phyloP scores from a whole-genome alignment of 2,329 filamentous ascomycete species.

The Pseudocercospora cruenta region DNA sequence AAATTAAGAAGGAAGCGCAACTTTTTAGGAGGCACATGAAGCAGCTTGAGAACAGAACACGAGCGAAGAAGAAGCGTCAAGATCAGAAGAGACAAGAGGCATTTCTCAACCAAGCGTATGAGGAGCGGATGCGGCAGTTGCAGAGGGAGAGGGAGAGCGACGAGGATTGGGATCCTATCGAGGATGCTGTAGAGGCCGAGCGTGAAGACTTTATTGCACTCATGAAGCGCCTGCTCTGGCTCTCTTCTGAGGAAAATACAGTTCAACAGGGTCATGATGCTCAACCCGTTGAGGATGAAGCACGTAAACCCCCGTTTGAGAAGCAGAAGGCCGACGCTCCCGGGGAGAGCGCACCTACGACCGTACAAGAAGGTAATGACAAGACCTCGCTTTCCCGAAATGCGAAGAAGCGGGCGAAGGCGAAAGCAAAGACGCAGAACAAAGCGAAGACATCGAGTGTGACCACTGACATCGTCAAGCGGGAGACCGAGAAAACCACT shows the following conservation, averaged over 20 bases:
- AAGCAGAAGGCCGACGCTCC: conserved; percentile 64
- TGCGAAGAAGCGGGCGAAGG: conserved; percentile 21
- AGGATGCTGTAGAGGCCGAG: conserved; percentile 52
- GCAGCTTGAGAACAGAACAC: conserved; percentile 47
- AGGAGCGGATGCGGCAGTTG: conserved; percentile 43
- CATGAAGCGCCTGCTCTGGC: conserved; percentile 53
- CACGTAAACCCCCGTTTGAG: background rate
- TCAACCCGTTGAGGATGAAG: background rate
- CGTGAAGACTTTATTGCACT: conserved; percentile 50
- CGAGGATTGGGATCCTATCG: conserved; percentile 54
- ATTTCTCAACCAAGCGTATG: conserved; percentile 49
- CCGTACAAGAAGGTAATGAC: conserved; percentile 64
- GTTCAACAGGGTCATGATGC: background rate
- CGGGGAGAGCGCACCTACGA: no score
- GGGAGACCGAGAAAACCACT: conserved; percentile 8
- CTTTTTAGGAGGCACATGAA: conserved; percentile 54
- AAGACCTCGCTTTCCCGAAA: conserved; percentile 6
- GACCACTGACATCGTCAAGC: background rate
- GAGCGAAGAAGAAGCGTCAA: conserved; percentile 46
- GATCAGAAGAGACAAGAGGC: conserved; percentile 49
- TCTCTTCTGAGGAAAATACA: conserved; percentile 39
- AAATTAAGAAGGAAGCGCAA: conserved; percentile 53
- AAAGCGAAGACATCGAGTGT: conserved; percentile 20
- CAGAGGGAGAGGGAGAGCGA: conserved; percentile 38
- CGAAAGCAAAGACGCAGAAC: conserved; percentile 13